Evolutionary conservation across 106 monocot genomes (phyloP).

Genomic region (Allium cepa): DNA sequence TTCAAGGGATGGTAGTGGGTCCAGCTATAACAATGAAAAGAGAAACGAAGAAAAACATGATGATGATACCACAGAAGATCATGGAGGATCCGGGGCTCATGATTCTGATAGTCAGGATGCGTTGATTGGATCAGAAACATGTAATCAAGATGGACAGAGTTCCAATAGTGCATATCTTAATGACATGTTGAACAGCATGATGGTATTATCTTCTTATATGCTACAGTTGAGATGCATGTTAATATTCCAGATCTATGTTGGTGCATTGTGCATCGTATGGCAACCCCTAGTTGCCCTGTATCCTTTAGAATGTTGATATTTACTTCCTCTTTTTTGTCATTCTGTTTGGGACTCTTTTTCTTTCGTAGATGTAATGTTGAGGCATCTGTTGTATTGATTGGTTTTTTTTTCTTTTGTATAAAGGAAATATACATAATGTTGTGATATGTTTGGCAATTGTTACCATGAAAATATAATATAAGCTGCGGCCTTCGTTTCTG

Average conservation of each 20-base stretch:
- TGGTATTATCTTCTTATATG: no score
- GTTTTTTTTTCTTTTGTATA: no score
- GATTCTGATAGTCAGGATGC: not conserved
- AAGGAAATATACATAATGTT: no score
- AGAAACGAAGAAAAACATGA: slow-evolving; percentile 16
- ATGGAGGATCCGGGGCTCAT: slow-evolving; percentile 12
- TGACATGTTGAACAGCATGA: not conserved
- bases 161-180: not conserved
- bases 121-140: slow-evolving; percentile 12
- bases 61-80: slow-evolving; percentile 11
- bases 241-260: not conserved
- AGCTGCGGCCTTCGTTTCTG: no score
- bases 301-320: no score
- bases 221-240: not conserved
- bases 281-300: not conserved
- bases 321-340: no score
- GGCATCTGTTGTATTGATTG: no score
- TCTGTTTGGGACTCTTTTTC: no score
- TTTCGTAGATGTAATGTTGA: no score
- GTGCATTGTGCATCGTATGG: not conserved
- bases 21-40: slow-evolving; percentile 27
- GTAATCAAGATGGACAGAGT: slow-evolving; percentile 5
- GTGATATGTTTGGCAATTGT: no score
- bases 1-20: slow-evolving; percentile 28
- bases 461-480: no score